Evolutionary conservation across 2,329 filamentous ascomycete genomes (phyloP), one percentile per base, ranked within the genome.

Genomic region (Aspergillus fijiensis): DNA sequence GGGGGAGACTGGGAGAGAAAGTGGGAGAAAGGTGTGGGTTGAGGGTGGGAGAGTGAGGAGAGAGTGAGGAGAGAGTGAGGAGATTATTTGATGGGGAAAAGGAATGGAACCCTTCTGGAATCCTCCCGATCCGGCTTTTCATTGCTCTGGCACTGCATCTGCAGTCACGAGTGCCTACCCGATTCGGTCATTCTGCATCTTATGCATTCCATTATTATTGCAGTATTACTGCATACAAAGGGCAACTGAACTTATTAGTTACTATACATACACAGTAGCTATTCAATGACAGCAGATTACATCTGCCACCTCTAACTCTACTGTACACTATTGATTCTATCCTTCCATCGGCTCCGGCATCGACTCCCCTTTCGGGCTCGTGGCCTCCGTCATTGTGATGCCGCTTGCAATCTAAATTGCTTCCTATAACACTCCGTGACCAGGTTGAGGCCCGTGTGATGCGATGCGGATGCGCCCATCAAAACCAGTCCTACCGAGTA

Each of bases 1-100:
- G 47, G 53, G 76, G 45, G 53, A 49, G 52, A 47, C 51, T 21
- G 25, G 33, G n/a, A 3, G 39, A 42, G 6, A n/a, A 42, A 42
- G 12, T 27, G 52, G 53, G 42, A 55, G 31, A 31, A 16, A 47
- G 45, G 2, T 23, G 21, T 23, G 21, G 21, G 21, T 23, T 23
- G 21, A 23, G 21, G 21, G 7, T 5, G 27, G 7, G 48, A 21
- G 48, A 50, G 2, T 50, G 23, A 50, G 21, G 49, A 23, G 23
- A 21, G 48, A 50, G 2, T 50, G 23, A 50, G 21, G 49, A 23
- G 23, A 50, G 39, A 55, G 29, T 27, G 53, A 49, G 42, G 48
- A 31, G 39, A 47, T n/a, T 7, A 5, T 45, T n/a, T 29, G 23
- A 53, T 53, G 51, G n/a, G 23, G 51, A 33, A 21, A 53, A 16